phyloP scores from a whole-genome alignment of 1,284 basidiomycete species.

The Rhodotorula mucilaginosa region DNA sequence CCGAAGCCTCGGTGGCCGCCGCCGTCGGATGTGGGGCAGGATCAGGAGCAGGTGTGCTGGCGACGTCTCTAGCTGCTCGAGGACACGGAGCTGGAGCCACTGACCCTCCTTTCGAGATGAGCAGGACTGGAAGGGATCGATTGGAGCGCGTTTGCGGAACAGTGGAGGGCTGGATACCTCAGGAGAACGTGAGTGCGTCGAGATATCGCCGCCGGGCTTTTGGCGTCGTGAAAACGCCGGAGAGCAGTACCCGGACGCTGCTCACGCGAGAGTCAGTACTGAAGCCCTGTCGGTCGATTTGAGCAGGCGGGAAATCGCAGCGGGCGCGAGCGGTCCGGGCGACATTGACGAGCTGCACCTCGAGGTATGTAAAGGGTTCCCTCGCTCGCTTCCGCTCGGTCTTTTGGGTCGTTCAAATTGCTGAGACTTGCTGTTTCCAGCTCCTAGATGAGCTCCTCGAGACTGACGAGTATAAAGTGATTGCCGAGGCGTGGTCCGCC shows the following conservation, averaged over 20 bases:
- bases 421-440: conserved; percentile 1
- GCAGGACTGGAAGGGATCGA: conserved; percentile 5
- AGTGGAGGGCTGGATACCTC: conserved; percentile 36
- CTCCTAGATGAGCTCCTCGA: conserved; percentile 32
- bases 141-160: conserved; percentile 21
- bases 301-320: conserved; percentile 48
- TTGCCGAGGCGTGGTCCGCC: conserved; percentile 13
- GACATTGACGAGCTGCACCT: conserved; percentile 62
- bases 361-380: conserved; percentile 50
- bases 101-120: background rate
- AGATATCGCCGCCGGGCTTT: background rate
- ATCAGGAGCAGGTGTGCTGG: background rate
- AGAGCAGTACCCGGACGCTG: background rate
- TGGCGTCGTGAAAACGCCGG: background rate
- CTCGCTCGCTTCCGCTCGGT: background rate
- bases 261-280: too few relatives aligned
- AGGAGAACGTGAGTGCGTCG: conserved; percentile 30
- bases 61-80: background rate
- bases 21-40: background rate
- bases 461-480: background rate
- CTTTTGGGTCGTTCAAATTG: background rate
- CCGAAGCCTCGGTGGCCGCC: background rate
- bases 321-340: conserved; percentile 54
- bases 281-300: too few relatives aligned
- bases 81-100: too few relatives aligned